Conservation (phyloP, 148 eudicot species). For the Euryodendron excelsum region DNA sequence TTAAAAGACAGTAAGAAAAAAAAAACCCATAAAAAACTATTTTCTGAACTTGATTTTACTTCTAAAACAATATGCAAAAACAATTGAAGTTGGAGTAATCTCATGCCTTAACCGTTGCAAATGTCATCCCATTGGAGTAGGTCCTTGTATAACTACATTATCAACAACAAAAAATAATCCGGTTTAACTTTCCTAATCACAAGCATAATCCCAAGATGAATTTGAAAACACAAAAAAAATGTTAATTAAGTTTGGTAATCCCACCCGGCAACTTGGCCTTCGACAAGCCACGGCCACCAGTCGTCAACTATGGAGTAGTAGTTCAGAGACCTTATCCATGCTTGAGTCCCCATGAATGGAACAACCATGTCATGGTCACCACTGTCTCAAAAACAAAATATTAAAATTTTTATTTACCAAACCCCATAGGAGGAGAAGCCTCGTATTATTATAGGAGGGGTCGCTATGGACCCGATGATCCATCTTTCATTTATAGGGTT, state of each 20-base stretch:
- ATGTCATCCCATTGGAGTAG: too few species aligned
- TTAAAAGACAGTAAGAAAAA: background rate
- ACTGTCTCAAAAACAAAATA: conserved; percentile 27
- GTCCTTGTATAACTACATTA: conserved; percentile 31
- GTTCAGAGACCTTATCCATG: conserved; percentile 41
- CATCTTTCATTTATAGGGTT: too few species aligned
- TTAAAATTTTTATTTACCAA: too few species aligned
- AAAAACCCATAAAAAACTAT: background rate
- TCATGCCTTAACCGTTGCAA: conserved; percentile 34
- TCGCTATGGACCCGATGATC: too few species aligned
- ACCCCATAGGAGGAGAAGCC: too few species aligned
- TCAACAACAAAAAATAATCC: background rate
- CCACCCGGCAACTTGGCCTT: conserved; percentile 52
- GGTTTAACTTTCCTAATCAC: background rate
- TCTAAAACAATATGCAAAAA: background rate
- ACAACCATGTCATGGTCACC: conserved; percentile 48
- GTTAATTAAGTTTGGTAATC: conserved; percentile 18
- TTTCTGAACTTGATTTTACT: background rate
- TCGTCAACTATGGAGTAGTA: conserved; percentile 36
- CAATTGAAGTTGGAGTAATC: background rate
- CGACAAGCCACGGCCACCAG: conserved; percentile 42
- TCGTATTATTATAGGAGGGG: too few species aligned
- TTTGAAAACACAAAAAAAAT: background rate
- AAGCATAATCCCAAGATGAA: background rate
- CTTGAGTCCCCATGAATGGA: conserved; percentile 37